Evolutionary conservation across 768 basidiomycete genomes (phyloP).

Genomic region (Pleurotus djamor): DNA sequence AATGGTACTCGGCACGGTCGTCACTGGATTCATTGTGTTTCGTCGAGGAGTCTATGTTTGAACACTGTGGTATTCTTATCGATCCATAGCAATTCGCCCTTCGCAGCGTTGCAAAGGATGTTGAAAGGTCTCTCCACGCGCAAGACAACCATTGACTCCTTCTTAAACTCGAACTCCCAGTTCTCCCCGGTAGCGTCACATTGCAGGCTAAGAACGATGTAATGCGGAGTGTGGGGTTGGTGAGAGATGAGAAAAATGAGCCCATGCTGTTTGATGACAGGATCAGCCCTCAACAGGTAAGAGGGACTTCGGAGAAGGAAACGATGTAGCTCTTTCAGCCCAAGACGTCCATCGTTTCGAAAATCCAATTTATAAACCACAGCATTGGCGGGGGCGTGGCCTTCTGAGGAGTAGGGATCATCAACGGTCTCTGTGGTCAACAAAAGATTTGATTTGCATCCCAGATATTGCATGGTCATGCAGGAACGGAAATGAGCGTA

Average conservation of each 20-base stretch:
- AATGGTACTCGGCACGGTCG: too few species aligned
- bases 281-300: not conserved
- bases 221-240: not conserved
- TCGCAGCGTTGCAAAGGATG: not conserved
- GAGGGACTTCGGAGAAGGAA: not conserved
- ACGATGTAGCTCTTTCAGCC: not conserved
- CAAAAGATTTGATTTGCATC: not conserved
- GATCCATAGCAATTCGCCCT: not conserved
- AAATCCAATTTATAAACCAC: not conserved
- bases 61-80: not conserved
- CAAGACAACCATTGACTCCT: not conserved
- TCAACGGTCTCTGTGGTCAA: not conserved
- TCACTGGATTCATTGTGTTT: too few species aligned
- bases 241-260: not conserved
- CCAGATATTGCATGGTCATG: too few species aligned
- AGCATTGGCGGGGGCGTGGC: not conserved
- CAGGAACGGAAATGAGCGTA: too few species aligned
- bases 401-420: not conserved
- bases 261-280: not conserved
- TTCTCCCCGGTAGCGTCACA: not conserved
- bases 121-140: not conserved
- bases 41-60: not conserved
- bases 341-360: not conserved
- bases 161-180: not conserved
- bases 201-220: not conserved